Conservation (phyloP, 352 stramenopile genomes). For the Thraustochytrium striatum region DNA sequence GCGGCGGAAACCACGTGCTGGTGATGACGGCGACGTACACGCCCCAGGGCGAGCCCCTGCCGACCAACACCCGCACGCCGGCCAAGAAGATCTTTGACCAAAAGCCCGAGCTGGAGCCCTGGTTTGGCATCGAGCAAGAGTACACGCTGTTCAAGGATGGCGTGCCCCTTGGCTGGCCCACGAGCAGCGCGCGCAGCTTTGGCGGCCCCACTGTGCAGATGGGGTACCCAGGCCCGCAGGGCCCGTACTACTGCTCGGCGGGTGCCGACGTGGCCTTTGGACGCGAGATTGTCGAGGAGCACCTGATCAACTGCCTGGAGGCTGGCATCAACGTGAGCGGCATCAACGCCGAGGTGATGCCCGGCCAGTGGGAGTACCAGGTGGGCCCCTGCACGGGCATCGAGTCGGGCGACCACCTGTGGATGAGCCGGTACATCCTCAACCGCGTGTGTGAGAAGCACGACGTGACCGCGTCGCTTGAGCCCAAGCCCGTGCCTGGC, state of each 20-base stretch:
- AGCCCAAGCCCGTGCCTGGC: slow-evolving; percentile 78
- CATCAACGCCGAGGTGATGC: slow-evolving; percentile 83
- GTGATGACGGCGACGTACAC: slow-evolving; percentile 95
- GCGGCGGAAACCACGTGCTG: slow-evolving; percentile 87
- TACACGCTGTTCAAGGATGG: slow-evolving; percentile 80
- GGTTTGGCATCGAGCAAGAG: slow-evolving; percentile 96
- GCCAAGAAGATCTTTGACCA: slow-evolving; percentile 68
- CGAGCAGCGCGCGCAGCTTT: slow-evolving; percentile 57
- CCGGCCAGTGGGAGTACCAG: slow-evolving; percentile 81
- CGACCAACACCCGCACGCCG: slow-evolving; percentile 82
- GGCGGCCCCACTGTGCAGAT: slow-evolving; percentile 46
- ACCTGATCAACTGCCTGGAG: slow-evolving; percentile 45
- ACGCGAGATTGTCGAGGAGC: slow-evolving; percentile 69
- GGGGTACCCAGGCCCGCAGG: slow-evolving; percentile 77
- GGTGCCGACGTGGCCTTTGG: slow-evolving; percentile 73
- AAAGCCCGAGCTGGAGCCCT: slow-evolving; percentile 62
- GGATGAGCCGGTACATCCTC: slow-evolving; percentile 77
- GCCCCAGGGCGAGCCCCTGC: slow-evolving; percentile 82
- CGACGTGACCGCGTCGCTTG: slow-evolving; percentile 73
- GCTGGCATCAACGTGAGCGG: slow-evolving; percentile 73
- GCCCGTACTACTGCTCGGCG: slow-evolving; percentile 77
- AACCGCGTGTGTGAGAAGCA: slow-evolving; percentile 78
- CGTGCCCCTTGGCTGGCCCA: slow-evolving; percentile 82
- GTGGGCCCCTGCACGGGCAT: slow-evolving; percentile 75
- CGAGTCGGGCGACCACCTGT: slow-evolving; percentile 74